These are phyloP conservation scores for Cryptococcus amylolentus DNA, from an alignment of 1,284 basidiomycete species.

Conservation along the genomic window DNA sequence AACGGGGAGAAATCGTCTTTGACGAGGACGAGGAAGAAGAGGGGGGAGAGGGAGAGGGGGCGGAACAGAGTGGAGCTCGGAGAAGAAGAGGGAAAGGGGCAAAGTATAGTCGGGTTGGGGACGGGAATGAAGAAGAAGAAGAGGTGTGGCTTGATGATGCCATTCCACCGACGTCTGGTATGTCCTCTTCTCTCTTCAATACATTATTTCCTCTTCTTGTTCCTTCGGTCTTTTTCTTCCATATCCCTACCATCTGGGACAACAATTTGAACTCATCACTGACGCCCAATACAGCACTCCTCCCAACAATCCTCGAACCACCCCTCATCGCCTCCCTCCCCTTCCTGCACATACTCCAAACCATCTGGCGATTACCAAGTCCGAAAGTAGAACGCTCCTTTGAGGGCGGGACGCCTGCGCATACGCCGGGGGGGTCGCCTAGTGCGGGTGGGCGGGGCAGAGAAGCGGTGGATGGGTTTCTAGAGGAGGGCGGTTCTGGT, in stretches of 20 bases:
- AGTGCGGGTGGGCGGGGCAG: no score
- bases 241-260: background rate
- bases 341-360: background rate
- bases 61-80: background rate
- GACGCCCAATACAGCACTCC: background rate
- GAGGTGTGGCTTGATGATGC: conserved; percentile 34
- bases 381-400: no score
- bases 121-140: conserved; percentile 3
- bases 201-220: background rate
- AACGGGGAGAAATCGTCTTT: no score
- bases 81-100: conserved; percentile 16
- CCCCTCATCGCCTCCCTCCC: background rate
- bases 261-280: background rate
- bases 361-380: background rate
- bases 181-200: background rate
- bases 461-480: no score
- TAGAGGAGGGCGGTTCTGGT: no score
- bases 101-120: conserved; percentile 15
- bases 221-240: background rate
- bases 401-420: no score
- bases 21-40: background rate
- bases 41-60: conserved; percentile 10
- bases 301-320: background rate
- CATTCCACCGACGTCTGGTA: conserved; percentile 4
- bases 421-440: no score